A percentile compares a stretch with the other conserved stretches of the same genome.
Evolutionary conservation across 805 yeast genomes (phyloP).

Genomic region (Myxozyma geophila): DNA sequence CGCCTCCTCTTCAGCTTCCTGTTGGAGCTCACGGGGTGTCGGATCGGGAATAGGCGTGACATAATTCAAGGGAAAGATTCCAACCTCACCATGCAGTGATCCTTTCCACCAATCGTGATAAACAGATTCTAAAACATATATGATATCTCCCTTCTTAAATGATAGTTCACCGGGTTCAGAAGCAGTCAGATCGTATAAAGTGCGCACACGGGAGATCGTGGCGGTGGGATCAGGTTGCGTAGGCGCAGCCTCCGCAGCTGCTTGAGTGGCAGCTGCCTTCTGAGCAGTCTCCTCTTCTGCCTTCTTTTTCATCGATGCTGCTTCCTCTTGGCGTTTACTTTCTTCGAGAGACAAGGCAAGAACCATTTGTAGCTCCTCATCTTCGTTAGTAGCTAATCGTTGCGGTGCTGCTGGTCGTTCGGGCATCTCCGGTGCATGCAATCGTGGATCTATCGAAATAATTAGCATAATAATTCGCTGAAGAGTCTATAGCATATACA

Average conservation of each 20-base stretch:
- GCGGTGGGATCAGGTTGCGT: constrained; percentile 37
- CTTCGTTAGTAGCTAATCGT: constrained; percentile 54
- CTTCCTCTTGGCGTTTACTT: constrained; percentile 40
- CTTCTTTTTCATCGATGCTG: constrained; percentile 16
- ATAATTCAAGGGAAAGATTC: constrained; percentile 91
- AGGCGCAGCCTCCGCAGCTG: constrained; percentile 6
- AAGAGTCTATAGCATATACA: neutral
- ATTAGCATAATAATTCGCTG: neutral
- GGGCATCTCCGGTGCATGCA: constrained; percentile 60
- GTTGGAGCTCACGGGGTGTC: constrained; percentile 60
- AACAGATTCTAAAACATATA: constrained; percentile 82
- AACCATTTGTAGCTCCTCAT: constrained; percentile 77
- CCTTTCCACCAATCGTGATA: constrained; percentile 98
- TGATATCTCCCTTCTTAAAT: constrained; percentile 84
- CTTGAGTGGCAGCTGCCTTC: constrained; percentile 1
- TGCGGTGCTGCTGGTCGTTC: constrained; percentile 50
- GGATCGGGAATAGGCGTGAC: constrained; percentile 78
- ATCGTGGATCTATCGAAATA: constrained; percentile 43
- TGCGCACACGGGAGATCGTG: constrained; percentile 69
- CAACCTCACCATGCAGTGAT: constrained; percentile 74
- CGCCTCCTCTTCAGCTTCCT: constrained; percentile 57
- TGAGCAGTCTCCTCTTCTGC: constrained; percentile 17
- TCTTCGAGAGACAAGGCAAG: constrained; percentile 74
- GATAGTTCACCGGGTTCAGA: constrained; percentile 86
- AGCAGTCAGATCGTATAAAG: constrained; percentile 79